Conservation (phyloP, 352 stramenopile genomes). For the Pythium insidiosum region DNA sequence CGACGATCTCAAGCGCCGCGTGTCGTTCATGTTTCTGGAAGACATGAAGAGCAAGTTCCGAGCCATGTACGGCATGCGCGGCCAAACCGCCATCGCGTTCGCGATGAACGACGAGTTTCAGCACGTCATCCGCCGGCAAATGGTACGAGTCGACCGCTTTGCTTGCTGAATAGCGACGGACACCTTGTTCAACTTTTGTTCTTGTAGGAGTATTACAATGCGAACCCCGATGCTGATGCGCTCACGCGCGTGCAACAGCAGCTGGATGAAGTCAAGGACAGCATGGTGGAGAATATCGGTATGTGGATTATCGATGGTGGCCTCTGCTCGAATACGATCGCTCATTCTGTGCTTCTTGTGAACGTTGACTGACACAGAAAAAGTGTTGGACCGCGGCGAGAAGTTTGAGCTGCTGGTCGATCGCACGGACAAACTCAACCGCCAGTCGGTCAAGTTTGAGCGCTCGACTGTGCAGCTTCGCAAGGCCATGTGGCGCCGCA, state of each 20-base stretch:
- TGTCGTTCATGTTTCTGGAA: constrained; percentile 97
- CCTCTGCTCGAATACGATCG: not conserved
- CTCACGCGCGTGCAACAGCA: constrained; percentile 91
- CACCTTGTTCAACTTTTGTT: too few species aligned
- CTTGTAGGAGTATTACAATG: constrained; percentile 74
- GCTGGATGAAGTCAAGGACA: constrained; percentile 97
- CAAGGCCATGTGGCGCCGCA: constrained; percentile 82
- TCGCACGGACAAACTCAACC: constrained; percentile 94
- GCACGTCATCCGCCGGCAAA: constrained; percentile 89
- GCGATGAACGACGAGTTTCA: constrained; percentile 98
- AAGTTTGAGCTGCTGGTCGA: constrained; percentile 96
- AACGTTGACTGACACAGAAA: constrained; percentile 53
- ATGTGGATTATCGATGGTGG: too few species aligned
- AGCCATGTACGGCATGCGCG: constrained; percentile 65
- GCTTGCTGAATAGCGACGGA: too few species aligned
- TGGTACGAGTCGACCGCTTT: too few species aligned
- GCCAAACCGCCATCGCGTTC: constrained; percentile 93
- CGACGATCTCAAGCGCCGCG: constrained; percentile 89
- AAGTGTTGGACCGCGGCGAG: constrained; percentile 97
- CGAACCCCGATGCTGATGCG: constrained; percentile 87
- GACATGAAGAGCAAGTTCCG: constrained; percentile 94
- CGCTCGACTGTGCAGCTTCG: constrained; percentile 86
- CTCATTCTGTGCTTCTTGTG: not conserved
- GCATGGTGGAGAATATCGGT: constrained; percentile 99
- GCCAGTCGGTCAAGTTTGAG: constrained; percentile 97